Conservation (phyloP, 306 rosid species). For the Pyrus bretschneideri region DNA sequence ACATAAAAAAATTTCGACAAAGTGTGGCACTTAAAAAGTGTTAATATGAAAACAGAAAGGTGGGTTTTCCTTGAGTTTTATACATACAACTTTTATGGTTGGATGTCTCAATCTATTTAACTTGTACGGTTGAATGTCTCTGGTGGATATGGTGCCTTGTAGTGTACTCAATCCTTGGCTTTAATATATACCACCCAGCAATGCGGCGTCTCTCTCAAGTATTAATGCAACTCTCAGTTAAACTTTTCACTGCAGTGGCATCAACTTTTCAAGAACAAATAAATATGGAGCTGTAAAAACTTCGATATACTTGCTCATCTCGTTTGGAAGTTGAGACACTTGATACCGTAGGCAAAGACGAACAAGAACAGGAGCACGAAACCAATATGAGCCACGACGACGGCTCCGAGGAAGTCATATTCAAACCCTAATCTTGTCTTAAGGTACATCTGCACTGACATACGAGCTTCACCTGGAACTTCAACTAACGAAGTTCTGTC, state of each 20-base stretch:
- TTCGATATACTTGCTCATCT: slow-evolving; percentile 17
- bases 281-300: neutral
- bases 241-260: neutral
- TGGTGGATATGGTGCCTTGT: too few relatives aligned
- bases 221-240: neutral
- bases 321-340: slow-evolving; percentile 42
- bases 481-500: slow-evolving; percentile 19
- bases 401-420: slow-evolving; percentile 41
- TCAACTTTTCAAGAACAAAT: too few relatives aligned
- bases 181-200: neutral
- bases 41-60: too few relatives aligned
- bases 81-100: too few relatives aligned
- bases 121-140: too few relatives aligned
- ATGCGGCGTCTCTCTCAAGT: neutral
- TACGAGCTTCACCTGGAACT: slow-evolving; percentile 25
- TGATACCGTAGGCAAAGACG: slow-evolving; percentile 47
- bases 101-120: too few relatives aligned
- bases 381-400: slow-evolving; percentile 38
- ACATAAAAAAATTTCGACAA: too few relatives aligned
- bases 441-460: slow-evolving; percentile 32
- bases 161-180: too few relatives aligned
- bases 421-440: slow-evolving; percentile 26
- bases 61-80: too few relatives aligned
- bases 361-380: slow-evolving; percentile 29
- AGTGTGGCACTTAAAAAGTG: too few relatives aligned